Percentiles rank a stretch among this genome's conserved stretches.
These are phyloP conservation scores for Fraxinus nigra DNA, from an alignment of 305 asterid species.

Conservation along the genomic window DNA sequence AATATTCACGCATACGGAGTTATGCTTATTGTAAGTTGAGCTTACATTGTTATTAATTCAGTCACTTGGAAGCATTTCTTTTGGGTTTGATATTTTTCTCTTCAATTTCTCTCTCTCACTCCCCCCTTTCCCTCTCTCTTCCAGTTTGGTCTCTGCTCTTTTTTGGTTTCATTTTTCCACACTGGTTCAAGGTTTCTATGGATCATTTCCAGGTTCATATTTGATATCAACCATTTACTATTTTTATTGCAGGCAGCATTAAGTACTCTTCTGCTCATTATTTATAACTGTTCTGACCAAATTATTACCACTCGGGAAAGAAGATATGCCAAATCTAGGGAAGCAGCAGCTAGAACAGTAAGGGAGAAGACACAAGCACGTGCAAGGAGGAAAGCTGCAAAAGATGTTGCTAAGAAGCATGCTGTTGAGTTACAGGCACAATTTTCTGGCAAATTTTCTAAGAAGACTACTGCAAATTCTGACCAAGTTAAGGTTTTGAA, in stretches of 20 bases:
- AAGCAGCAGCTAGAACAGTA: slow-evolving; percentile 69
- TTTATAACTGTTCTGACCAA: slow-evolving; percentile 70
- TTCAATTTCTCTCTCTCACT: background rate
- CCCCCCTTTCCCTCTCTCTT: background rate
- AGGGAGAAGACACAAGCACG: slow-evolving; percentile 66
- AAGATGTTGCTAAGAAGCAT: slow-evolving; percentile 39
- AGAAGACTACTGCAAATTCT: slow-evolving; percentile 54
- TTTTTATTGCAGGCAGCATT: slow-evolving; percentile 47
- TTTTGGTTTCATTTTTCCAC: background rate
- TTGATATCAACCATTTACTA: background rate
- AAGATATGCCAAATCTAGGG: slow-evolving; percentile 80
- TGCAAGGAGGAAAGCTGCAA: slow-evolving; percentile 62
- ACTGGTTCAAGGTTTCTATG: background rate
- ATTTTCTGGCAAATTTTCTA: slow-evolving; percentile 63
- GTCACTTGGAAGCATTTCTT: background rate
- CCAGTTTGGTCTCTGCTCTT: background rate
- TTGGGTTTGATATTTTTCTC: background rate
- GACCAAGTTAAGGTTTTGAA: slow-evolving; percentile 34
- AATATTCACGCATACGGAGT: slow-evolving; percentile 74
- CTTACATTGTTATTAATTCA: background rate
- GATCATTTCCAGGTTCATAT: background rate
- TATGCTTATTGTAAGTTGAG: slow-evolving; percentile 62
- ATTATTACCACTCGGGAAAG: slow-evolving; percentile 52
- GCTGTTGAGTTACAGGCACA: slow-evolving; percentile 43
- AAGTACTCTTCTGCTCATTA: slow-evolving; percentile 48